These are phyloP conservation scores for Fusarium bulbicola DNA, from an alignment of 2,329 filamentous ascomycete genomes.

Conservation along the genomic window DNA sequence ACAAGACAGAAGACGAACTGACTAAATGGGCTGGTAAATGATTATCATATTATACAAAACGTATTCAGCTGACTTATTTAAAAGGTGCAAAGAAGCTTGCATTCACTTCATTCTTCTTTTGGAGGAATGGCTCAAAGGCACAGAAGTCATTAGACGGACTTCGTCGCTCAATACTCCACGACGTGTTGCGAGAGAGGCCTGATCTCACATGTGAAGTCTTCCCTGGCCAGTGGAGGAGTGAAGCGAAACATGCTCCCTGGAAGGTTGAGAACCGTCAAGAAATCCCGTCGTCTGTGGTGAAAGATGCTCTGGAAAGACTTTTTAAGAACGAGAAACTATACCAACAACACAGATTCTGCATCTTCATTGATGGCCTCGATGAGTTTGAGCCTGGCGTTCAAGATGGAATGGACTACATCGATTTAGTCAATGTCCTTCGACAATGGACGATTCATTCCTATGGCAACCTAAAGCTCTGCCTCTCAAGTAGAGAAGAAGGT, in stretches of 20 bases:
- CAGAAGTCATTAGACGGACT: neutral
- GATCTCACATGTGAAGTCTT: neutral
- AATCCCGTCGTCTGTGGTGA: accelerated
- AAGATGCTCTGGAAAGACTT: accelerated
- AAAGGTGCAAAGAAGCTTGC: neutral
- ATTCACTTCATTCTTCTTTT: neutral
- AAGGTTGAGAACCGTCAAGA: accelerated
- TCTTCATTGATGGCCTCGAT: neutral
- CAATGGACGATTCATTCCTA: neutral
- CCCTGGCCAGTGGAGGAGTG: accelerated
- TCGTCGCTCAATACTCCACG: accelerated
- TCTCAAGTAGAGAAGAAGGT: neutral
- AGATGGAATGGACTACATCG: neutral
- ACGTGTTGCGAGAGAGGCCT: accelerated
- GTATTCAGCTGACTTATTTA: neutral
- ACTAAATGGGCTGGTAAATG: neutral
- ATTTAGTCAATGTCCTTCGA: neutral
- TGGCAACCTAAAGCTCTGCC: accelerated
- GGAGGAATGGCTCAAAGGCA: neutral
- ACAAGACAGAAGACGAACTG: neutral
- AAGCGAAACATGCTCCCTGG: accelerated
- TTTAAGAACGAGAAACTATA: accelerated
- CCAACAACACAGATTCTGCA: neutral
- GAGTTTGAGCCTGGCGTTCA: neutral
- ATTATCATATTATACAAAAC: too few relatives aligned